These are phyloP conservation scores for Pelargonium myrrhifolium DNA, from an alignment of 441 rosid genomes.

Conservation along the genomic window DNA sequence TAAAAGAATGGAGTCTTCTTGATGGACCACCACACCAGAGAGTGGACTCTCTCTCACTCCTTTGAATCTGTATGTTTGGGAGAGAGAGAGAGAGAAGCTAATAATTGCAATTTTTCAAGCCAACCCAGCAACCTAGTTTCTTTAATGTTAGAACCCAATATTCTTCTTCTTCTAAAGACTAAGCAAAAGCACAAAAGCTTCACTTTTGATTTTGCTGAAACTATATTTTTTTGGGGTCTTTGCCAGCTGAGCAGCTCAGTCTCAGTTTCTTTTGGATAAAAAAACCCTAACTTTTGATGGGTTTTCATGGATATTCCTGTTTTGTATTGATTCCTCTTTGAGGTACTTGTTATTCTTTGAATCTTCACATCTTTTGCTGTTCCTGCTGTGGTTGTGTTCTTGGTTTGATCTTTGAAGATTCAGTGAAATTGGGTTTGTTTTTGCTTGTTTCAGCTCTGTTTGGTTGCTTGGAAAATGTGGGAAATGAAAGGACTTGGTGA, in stretches of 20 bases:
- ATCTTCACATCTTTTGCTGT: background rate
- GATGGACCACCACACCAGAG: background rate
- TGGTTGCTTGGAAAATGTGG: constrained; percentile 17
- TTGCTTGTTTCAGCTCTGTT: constrained; percentile 10
- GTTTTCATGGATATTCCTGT: background rate
- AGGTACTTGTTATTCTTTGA: background rate
- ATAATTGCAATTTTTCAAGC: background rate
- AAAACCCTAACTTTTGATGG: background rate
- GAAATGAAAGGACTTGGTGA: background rate
- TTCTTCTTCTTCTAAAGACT: background rate
- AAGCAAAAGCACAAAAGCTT: background rate
- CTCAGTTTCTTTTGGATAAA: background rate
- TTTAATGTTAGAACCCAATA: background rate
- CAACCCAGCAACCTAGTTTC: background rate
- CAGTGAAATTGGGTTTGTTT: background rate
- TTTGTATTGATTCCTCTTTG: background rate
- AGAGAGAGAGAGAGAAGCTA: background rate
- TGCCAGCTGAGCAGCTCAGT: background rate
- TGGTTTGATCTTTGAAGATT: constrained; percentile 9
- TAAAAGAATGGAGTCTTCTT: no score
- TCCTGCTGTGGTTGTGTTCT: constrained; percentile 5
- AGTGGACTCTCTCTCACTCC: background rate
- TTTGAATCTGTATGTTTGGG: background rate
- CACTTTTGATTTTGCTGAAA: background rate
- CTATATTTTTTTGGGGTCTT: background rate